These are phyloP conservation scores for Clavispora carvajalis DNA, from an alignment of 805 yeast species.

Conservation along the genomic window DNA sequence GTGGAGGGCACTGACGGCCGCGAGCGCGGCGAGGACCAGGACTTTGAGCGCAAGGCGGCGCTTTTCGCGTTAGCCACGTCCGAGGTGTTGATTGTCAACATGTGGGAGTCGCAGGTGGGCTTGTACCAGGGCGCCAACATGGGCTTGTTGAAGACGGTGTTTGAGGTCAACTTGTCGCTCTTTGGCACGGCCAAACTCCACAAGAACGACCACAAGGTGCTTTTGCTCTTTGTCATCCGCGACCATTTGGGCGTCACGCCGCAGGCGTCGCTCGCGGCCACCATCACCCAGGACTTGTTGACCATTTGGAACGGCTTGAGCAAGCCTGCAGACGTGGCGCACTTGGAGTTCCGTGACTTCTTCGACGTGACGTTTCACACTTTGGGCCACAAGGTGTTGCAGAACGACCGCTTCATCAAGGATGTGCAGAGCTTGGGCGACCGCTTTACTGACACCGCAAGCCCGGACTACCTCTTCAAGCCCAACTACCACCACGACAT, in stretches of 20 bases:
- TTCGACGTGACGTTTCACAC: constrained; percentile 82
- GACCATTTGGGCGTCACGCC: constrained; percentile 91
- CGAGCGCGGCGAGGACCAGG: constrained; percentile 97
- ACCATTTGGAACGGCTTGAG: constrained; percentile 74
- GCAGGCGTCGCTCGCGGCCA: constrained; percentile 58
- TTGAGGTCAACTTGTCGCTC: constrained; percentile 86
- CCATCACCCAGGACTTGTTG: constrained; percentile 64
- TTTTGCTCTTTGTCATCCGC: constrained; percentile 81
- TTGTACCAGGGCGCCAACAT: constrained; percentile 96
- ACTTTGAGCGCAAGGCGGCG: constrained; percentile 95
- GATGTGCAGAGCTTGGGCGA: constrained; percentile 64
- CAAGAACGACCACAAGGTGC: constrained; percentile 49
- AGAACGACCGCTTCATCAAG: constrained; percentile 59
- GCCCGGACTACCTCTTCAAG: constrained; percentile 47
- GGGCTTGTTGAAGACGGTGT: constrained; percentile 92
- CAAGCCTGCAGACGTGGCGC: constrained; percentile 63
- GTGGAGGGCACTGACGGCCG: constrained; percentile 99
- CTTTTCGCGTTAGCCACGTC: constrained; percentile 89
- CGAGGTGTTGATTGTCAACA: constrained; percentile 83
- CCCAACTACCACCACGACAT: constrained; percentile 73
- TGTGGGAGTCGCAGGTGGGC: constrained; percentile 98
- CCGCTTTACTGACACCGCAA: constrained; percentile 39
- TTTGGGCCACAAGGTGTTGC: constrained; percentile 79
- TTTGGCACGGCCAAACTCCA: constrained; percentile 55
- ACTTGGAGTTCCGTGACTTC: constrained; percentile 60